Conservation (phyloP, 306 rosid genomes). For the Lathyrus tuberosus region DNA sequence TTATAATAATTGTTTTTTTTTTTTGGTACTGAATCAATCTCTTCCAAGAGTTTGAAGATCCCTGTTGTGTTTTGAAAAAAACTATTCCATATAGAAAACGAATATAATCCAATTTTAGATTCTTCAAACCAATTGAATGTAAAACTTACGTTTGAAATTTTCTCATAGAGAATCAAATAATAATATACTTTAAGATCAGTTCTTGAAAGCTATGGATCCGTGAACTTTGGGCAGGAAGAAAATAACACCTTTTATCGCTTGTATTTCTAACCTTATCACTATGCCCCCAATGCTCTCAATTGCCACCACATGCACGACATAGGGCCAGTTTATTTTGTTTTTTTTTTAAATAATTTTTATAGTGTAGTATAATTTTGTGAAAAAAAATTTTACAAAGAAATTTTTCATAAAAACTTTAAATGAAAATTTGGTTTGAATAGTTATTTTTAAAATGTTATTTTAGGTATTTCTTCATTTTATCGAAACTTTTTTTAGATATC, state of each 20-base stretch:
- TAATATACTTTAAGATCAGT: not conserved
- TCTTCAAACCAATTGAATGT: not conserved
- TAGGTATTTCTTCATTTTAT: no score
- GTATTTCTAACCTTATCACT: not conserved
- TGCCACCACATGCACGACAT: not conserved
- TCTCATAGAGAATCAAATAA: not conserved
- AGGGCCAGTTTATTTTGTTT: not conserved
- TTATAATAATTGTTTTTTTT: not conserved
- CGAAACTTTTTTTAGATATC: no score
- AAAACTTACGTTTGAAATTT: not conserved
- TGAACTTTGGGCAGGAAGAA: not conserved
- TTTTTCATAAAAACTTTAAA: no score
- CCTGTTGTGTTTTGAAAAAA: not conserved
- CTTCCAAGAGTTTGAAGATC: not conserved
- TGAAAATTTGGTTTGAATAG: no score
- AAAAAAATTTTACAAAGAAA: no score
- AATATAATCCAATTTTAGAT: not conserved
- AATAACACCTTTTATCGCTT: no score
- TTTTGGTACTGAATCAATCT: not conserved
- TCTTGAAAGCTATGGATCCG: not conserved
- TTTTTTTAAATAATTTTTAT: no score
- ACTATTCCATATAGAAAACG: not conserved
- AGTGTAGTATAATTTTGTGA: no score
- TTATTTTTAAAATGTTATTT: no score
- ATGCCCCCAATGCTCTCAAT: no score